Percentiles rank a stretch among this genome's conserved stretches.
phyloP scores from a whole-genome alignment of 441 rosid genomes.

The Metrosideros polymorpha region DNA sequence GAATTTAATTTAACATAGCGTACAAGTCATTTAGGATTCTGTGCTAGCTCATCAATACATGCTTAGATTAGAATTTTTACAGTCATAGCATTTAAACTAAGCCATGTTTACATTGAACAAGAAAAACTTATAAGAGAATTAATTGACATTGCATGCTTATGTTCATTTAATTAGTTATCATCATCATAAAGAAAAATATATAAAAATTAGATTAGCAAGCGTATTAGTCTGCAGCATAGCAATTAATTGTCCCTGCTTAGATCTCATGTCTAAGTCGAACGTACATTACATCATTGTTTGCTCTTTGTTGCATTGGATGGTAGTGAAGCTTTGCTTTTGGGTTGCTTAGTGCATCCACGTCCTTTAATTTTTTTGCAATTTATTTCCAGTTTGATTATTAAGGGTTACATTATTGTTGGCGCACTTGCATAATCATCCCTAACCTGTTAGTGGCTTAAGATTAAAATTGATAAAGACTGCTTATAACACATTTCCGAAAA shows the following conservation, averaged over 20 bases:
- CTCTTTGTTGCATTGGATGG: too few relatives aligned
- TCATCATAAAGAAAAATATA: too few relatives aligned
- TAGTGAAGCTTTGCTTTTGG: too few relatives aligned
- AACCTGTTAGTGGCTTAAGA: background rate
- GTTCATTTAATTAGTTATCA: background rate
- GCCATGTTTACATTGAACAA: background rate
- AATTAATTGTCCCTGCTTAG: too few relatives aligned
- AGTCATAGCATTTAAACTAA: background rate
- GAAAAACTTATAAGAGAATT: background rate
- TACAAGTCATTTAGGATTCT: background rate
- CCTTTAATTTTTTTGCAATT: background rate
- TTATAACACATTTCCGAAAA: background rate
- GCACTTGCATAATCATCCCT: background rate
- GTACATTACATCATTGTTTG: too few relatives aligned
- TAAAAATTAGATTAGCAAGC: too few relatives aligned
- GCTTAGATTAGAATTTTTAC: background rate
- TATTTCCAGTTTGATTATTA: background rate
- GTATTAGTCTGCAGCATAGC: too few relatives aligned
- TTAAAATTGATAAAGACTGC: background rate
- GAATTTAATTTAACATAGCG: background rate
- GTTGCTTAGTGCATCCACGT: background rate
- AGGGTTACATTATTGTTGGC: background rate
- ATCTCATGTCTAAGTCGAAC: too few relatives aligned
- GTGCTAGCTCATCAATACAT: background rate
- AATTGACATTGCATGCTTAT: background rate